Conservation (phyloP, 768 basidiomycete species). For the Galerina sulciceps region DNA sequence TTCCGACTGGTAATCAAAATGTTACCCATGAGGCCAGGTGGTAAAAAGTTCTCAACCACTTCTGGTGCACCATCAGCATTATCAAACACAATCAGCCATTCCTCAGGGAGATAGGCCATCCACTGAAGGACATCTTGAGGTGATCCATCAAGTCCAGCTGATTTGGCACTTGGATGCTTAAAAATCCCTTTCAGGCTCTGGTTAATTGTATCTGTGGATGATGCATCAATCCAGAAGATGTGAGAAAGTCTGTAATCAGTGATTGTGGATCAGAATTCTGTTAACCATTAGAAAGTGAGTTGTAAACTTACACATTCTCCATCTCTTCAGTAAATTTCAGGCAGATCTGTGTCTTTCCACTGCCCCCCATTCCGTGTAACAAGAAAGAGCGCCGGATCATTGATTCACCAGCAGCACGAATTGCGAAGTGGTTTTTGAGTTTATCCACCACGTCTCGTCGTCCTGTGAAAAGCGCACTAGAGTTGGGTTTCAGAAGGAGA, state of each 20-base stretch:
- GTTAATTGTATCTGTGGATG: neutral
- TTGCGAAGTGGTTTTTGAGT: constrained; percentile 13
- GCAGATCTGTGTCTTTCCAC: constrained; percentile 24
- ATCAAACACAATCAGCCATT: constrained; percentile 26
- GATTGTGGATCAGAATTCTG: neutral
- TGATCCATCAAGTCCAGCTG: neutral
- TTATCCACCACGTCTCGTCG: constrained; percentile 10
- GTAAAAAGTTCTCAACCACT: constrained; percentile 9
- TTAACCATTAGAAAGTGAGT: neutral
- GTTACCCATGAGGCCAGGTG: constrained; percentile 19
- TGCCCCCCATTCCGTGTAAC: constrained; percentile 23
- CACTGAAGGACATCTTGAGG: constrained; percentile 10
- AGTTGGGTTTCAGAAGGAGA: neutral
- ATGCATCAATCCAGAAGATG: neutral
- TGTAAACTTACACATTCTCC: neutral
- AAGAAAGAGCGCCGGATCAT: constrained; percentile 10
- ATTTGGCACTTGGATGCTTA: neutral
- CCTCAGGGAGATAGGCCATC: constrained; percentile 10
- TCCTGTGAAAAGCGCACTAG: constrained; percentile 15
- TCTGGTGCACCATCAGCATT: constrained; percentile 12
- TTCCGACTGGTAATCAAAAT: constrained; percentile 24
- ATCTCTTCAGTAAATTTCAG: constrained; percentile 17
- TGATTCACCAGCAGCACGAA: neutral
- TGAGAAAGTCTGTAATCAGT: neutral
- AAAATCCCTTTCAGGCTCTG: neutral